phyloP scores from a whole-genome alignment of 2,329 filamentous ascomycete species.

The Colletotrichum sp. region DNA sequence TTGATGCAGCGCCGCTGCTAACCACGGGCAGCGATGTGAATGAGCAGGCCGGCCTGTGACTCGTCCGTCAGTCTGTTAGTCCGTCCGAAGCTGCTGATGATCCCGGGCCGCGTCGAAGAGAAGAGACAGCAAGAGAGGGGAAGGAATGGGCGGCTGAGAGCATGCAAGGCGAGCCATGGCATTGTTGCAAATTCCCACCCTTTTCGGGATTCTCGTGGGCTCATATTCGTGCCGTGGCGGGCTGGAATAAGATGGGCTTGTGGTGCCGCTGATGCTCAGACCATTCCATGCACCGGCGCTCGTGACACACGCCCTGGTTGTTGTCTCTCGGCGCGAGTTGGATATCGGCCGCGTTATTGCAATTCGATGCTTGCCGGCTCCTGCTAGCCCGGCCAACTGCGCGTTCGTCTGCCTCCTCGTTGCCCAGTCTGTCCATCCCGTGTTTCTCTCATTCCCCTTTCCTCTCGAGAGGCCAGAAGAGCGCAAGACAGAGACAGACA shows the following conservation, averaged over 20 bases:
- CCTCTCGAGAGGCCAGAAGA: neutral
- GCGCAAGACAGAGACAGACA: neutral
- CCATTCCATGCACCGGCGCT: slow-evolving; percentile 1
- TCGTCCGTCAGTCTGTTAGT: neutral
- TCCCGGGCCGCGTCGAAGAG: neutral
- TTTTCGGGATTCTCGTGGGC: neutral
- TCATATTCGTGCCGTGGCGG: neutral
- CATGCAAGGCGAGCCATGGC: neutral
- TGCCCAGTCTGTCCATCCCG: neutral
- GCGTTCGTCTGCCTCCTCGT: neutral
- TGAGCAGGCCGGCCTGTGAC: neutral
- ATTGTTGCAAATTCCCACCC: neutral
- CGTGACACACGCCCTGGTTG: neutral
- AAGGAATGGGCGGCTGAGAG: neutral
- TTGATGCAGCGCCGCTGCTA: neutral
- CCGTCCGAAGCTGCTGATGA: neutral
- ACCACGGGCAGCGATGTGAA: neutral
- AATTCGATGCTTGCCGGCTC: neutral
- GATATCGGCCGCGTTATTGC: neutral
- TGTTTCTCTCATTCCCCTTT: neutral
- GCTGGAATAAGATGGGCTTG: neutral
- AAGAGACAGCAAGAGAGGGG: neutral
- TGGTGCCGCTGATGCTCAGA: slow-evolving; percentile 18
- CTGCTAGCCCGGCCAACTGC: neutral
- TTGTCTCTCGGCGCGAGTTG: neutral